Evolutionary conservation across 495 filamentous ascomycete species (phyloP), one percentile per base, ranked within the genome.

Genomic region (Podospora comata): DNA sequence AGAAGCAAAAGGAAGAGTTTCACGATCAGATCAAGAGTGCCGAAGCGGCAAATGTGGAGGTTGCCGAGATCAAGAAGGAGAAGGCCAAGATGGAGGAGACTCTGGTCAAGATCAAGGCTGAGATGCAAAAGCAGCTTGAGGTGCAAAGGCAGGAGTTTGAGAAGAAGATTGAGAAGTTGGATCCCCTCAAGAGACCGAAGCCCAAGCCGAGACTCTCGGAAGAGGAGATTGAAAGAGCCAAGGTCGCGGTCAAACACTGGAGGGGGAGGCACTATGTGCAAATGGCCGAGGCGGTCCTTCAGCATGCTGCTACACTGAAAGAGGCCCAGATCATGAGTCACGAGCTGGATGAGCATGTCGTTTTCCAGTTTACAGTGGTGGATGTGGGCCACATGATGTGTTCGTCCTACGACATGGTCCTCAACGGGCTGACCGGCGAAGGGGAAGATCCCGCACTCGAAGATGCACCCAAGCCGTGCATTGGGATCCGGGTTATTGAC

Each of bases 301-400:
- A 96, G 71, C 87, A 96, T 78, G 94, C 94, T 7, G 88, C 91
- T 15, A 87, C 87, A 48, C 79, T 98, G 55, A 99, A 99, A 77
- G 95, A 99, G 76, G 96, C 94, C 4, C 95, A 99, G 76, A 88
- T 99, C 62, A 94, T 99, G 91, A 97, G 96, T 79, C 92, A 97
- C 67, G 92, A 93, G 69, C 91, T 99, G 85, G 93, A 95, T 72
- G 95, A 97, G 79, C 88, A 88, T 70, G 90, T 97, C 18, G 91
- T 94, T 44, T 99, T 99, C 79, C 95, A 99, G 78, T 98, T 97
- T 75, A 90, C 92, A 19, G 87, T 98, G 66, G 87, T 98, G 30
- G 93, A 96, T 68, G 83, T 90, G 72, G 95, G 95, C 2, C 94
- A 98, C 72, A 87, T 89, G 60, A 86, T 94, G 74, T 92, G 89